Base-by-base conservation (phyloP, 2,329 filamentous ascomycete species). In the Diplodia intermedia region DNA sequence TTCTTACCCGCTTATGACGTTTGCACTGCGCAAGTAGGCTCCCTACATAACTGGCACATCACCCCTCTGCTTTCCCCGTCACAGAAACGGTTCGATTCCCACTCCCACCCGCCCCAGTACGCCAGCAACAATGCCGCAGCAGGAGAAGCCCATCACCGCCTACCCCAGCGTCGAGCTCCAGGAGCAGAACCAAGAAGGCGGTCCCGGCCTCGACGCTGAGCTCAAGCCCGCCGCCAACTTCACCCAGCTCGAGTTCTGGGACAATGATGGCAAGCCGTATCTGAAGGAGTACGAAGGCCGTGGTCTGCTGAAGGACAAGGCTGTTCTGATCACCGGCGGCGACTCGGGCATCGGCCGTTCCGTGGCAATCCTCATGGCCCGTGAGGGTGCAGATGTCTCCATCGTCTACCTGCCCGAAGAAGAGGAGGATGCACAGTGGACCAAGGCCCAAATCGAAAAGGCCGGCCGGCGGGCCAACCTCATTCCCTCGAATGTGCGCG, bases 331-430 rank as follows among this genome's bases (percentile, higher is more conserved):
- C 18, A 76, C 74, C 20, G 74, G 75, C 0, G 72, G 71, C 12
- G 74, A 75, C 18, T 69, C 70, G 5, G 75, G 75, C 1, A 75
- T 77, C 29, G 74, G 75, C 26, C 72, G 85, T 11, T 79, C 85
- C 0, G 81, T 86, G 1, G 86, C 85, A 0, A 79, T 87, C 0
- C 76, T 88, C 2, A 86, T 86, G 76, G 86, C 86, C 0, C 80
- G 84, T 9, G 86, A 89, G 72, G 86, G 86, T 1, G 85, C 86
- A 15, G 83, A 88, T 70, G 78, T 87, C 55, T 84, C 80, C 29
- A 86, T 88, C 68, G 82, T 84, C 18, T 86, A 87, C 70, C 80
- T 87, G 1, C 83, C 84, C 2, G 82, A 86, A 33, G 86, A 89
- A 76, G 78, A 88, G 70, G 73, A 80, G 23, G 86, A 88, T 67